phyloP scores from a whole-genome alignment of 352 stramenopile genomes.

The Globisporangium heterothallicum region DNA sequence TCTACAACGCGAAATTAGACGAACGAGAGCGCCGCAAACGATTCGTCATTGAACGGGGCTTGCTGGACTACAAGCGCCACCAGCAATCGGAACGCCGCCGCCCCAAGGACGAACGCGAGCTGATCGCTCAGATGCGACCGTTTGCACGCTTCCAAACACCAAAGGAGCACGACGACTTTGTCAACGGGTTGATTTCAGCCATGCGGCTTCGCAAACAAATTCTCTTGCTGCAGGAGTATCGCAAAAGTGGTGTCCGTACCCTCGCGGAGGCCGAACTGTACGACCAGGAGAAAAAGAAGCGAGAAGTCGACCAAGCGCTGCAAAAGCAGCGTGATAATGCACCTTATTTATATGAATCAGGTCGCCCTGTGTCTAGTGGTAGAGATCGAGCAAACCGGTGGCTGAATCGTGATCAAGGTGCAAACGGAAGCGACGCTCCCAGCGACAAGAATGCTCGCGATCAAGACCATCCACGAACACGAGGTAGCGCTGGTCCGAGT shows the following conservation, averaged over 20 bases:
- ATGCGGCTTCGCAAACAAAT: constrained; percentile 96
- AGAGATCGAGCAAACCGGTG: constrained; percentile 67
- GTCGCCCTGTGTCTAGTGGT: constrained; percentile 38
- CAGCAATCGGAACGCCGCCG: constrained; percentile 86
- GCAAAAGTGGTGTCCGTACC: constrained; percentile 91
- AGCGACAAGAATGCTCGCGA: constrained; percentile 16
- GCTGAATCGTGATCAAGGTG: constrained; percentile 51
- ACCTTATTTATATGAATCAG: constrained; percentile 83
- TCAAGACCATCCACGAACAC: constrained; percentile 17
- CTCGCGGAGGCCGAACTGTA: constrained; percentile 93
- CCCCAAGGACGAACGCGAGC: constrained; percentile 93
- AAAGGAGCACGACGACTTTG: constrained; percentile 92
- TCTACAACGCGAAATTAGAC: constrained; percentile 96
- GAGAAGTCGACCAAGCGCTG: constrained; percentile 87
- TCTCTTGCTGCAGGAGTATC: constrained; percentile 94
- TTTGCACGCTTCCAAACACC: constrained; percentile 94
- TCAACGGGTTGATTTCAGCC: constrained; percentile 85
- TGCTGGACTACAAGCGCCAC: constrained; percentile 94
- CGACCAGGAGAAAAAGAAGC: constrained; percentile 92
- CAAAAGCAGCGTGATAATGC: constrained; percentile 84
- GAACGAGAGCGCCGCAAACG: constrained; percentile 91
- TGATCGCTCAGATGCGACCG: constrained; percentile 91
- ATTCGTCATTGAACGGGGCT: constrained; percentile 87
- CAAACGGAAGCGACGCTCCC: constrained; percentile 3
- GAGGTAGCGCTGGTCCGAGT: constrained; percentile 10